phyloP scores from a whole-genome alignment of 257 asterid species.

The Solanum chilense region DNA sequence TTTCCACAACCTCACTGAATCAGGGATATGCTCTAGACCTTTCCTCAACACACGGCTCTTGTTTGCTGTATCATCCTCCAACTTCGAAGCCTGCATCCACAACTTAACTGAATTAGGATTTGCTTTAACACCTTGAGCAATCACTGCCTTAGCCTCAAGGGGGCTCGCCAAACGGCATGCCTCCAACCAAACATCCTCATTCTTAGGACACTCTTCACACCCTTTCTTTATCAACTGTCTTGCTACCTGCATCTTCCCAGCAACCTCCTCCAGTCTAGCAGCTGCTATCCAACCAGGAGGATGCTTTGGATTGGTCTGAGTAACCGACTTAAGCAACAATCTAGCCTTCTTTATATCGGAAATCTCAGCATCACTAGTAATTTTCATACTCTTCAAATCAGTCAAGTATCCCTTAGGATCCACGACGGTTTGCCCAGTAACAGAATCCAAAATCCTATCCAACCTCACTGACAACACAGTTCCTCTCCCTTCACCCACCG shows the following conservation, averaged over 20 bases:
- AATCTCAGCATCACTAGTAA: slow-evolving; percentile 88
- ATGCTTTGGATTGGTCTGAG: slow-evolving; percentile 81
- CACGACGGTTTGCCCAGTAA: slow-evolving; percentile 79
- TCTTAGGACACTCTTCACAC: slow-evolving; percentile 79
- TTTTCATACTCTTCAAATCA: slow-evolving; percentile 89
- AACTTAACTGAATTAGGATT: slow-evolving; percentile 81
- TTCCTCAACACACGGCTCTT: slow-evolving; percentile 74
- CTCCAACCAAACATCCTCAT: slow-evolving; percentile 93
- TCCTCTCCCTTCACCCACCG: slow-evolving; percentile 96
- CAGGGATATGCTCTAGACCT: slow-evolving; percentile 79
- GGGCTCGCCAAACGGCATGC: slow-evolving; percentile 74
- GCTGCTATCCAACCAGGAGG: slow-evolving; percentile 98
- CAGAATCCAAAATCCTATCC: slow-evolving; percentile 79
- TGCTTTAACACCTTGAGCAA: slow-evolving; percentile 68
- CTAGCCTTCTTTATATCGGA: slow-evolving; percentile 91
- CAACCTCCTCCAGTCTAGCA: slow-evolving; percentile 94
- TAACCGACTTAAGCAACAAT: slow-evolving; percentile 67
- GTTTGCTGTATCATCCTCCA: slow-evolving; percentile 59
- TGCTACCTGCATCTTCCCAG: slow-evolving; percentile 72
- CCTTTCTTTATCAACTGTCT: slow-evolving; percentile 63
- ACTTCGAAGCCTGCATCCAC: slow-evolving; percentile 89
- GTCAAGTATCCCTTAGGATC: slow-evolving; percentile 97
- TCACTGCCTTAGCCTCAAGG: slow-evolving; percentile 77
- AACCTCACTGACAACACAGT: slow-evolving; percentile 78
- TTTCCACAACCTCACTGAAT: slow-evolving; percentile 88